Percentiles rank a stretch among this genome's conserved stretches.
Conservation (phyloP, 139 green algal species). For the Marvania coccoides region DNA sequence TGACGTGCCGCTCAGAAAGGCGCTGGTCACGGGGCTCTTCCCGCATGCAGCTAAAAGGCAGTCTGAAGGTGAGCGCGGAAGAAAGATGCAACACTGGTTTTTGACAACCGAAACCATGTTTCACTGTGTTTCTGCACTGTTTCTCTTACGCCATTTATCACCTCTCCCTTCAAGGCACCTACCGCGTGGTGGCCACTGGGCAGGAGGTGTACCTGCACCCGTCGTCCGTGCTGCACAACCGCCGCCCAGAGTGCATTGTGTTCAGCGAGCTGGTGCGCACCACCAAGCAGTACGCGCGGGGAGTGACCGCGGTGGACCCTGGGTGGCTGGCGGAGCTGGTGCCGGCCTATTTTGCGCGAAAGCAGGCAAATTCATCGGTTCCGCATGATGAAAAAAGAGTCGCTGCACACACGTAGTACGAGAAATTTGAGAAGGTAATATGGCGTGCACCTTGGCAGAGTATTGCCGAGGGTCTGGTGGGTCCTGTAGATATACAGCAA, state of each 20-base stretch:
- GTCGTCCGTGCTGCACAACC: constrained; percentile 56
- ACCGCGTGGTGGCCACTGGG: constrained; percentile 58
- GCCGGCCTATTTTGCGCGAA: constrained; percentile 51
- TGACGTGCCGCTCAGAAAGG: constrained; percentile 34
- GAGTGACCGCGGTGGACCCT: constrained; percentile 50
- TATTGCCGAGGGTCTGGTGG: too few relatives aligned
- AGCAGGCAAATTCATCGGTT: constrained; percentile 1
- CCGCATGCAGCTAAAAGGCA: constrained; percentile 61
- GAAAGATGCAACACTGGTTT: too few relatives aligned
- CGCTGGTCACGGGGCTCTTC: constrained; percentile 69
- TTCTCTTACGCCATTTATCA: too few relatives aligned
- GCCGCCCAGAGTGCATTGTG: constrained; percentile 57
- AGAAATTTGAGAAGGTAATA: too few relatives aligned
- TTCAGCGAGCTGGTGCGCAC: constrained; percentile 80
- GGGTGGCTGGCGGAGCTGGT: constrained; percentile 74
- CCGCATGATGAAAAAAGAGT: too few relatives aligned
- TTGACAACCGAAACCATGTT: too few relatives aligned
- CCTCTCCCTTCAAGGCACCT: constrained; percentile 38
- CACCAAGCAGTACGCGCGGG: constrained; percentile 61
- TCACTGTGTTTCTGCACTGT: too few relatives aligned
- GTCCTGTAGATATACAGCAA: too few relatives aligned
- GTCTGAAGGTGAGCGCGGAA: constrained; percentile 35
- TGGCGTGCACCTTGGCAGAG: too few relatives aligned
- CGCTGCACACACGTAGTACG: too few relatives aligned
- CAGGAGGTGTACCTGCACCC: constrained; percentile 76